phyloP scores from a whole-genome alignment of 805 yeast species.

The Kuraishia borneana region DNA sequence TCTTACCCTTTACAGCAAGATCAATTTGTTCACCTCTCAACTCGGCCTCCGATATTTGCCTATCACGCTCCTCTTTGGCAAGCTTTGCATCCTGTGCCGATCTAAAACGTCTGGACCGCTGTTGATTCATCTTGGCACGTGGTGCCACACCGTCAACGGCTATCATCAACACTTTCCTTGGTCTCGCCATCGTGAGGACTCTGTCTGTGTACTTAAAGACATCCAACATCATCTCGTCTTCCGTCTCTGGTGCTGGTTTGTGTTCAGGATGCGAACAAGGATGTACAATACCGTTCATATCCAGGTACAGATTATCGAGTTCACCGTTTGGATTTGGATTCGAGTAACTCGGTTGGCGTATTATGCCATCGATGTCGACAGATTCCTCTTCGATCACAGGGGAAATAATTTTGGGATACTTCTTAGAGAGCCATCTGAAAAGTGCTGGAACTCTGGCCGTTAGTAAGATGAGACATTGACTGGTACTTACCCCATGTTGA shows the following conservation, averaged over 20 bases:
- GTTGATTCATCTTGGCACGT: constrained; percentile 96
- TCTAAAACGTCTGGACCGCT: constrained; percentile 85
- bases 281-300: constrained; percentile 98
- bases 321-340: constrained; percentile 93
- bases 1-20: constrained; percentile 58
- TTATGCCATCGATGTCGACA: constrained; percentile 43
- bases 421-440: constrained; percentile 88
- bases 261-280: constrained; percentile 99
- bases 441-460: constrained; percentile 99
- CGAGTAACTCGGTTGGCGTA: constrained; percentile 47
- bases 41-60: constrained; percentile 46
- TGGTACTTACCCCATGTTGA: constrained; percentile 11
- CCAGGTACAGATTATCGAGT: constrained; percentile 83
- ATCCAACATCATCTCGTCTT: constrained; percentile 93
- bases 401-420: constrained; percentile 88
- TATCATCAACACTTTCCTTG: constrained; percentile 83
- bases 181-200: constrained; percentile 88
- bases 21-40: constrained; percentile 67
- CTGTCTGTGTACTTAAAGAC: constrained; percentile 88
- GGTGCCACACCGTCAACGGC: constrained; percentile 99
- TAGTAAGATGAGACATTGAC: no score
- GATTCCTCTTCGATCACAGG: constrained; percentile 76
- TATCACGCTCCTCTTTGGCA: constrained; percentile 60
- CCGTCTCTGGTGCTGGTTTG: constrained; percentile 91
- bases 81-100: constrained; percentile 83